These are phyloP conservation scores for Dactylellina parvicollis DNA, from an alignment of 2,329 filamentous ascomycete species.

Conservation along the genomic window DNA sequence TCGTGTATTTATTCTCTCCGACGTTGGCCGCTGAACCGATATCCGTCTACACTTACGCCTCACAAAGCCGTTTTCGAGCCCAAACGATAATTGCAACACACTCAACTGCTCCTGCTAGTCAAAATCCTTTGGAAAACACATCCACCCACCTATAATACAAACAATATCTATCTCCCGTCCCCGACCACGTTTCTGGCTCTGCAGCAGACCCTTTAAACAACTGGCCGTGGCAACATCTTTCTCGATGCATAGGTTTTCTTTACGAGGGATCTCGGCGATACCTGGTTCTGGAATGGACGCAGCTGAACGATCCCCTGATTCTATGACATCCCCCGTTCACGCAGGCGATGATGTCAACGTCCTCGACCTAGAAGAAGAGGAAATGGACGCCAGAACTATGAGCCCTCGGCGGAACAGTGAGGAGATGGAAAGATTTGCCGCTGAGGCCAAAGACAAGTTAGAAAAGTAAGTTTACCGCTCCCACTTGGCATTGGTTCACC, in stretches of 20 bases:
- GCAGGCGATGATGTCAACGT: conserved; percentile 50
- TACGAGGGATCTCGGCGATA: conserved; percentile 50
- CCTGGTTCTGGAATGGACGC: conserved; percentile 51
- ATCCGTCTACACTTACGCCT: background rate
- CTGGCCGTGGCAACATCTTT: background rate
- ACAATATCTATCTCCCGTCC: background rate
- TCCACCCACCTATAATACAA: too few relatives aligned
- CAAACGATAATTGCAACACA: conserved; percentile 36
- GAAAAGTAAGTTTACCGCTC: conserved; percentile 55
- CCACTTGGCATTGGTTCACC: too few relatives aligned
- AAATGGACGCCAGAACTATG: conserved; percentile 84
- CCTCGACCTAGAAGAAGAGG: conserved; percentile 69
- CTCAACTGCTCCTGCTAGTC: too few relatives aligned
- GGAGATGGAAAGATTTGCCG: conserved; percentile 86
- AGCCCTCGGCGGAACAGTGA: conserved; percentile 89
- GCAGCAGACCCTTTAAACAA: background rate
- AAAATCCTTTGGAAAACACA: too few relatives aligned
- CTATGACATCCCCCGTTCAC: conserved; percentile 49
- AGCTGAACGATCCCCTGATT: conserved; percentile 53
- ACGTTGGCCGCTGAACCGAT: background rate
- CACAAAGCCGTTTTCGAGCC: background rate
- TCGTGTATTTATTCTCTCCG: background rate
- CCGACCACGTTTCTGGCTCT: background rate
- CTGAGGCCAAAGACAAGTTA: conserved; percentile 72
- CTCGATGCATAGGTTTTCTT: conserved; percentile 46